Conservation (phyloP, 345 rosid genomes). For the Syzygium oleosum region DNA sequence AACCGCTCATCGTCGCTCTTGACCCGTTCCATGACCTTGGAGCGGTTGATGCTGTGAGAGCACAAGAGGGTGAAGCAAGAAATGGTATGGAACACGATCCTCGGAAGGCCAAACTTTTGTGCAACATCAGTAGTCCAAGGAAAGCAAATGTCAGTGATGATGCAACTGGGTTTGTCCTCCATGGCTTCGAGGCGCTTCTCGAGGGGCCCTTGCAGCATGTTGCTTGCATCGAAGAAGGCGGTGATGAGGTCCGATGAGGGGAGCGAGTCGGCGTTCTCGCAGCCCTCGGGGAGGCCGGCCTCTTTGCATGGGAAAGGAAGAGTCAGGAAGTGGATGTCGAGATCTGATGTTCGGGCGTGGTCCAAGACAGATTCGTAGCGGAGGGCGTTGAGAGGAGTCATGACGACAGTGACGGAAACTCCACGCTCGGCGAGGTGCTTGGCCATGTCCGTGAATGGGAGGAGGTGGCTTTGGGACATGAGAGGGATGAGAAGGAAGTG, state of each 20-base stretch:
- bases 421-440: slow-evolving; percentile 13
- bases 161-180: slow-evolving; percentile 9
- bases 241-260: slow-evolving; percentile 6
- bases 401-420: slow-evolving; percentile 9
- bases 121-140: slow-evolving; percentile 20
- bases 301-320: slow-evolving; percentile 12
- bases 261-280: slow-evolving; percentile 22
- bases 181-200: slow-evolving; percentile 1
- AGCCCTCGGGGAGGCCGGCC: slow-evolving; percentile 20
- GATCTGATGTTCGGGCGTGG: not conserved
- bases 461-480: slow-evolving; percentile 33
- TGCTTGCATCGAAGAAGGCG: slow-evolving; percentile 9
- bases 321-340: slow-evolving; percentile 3
- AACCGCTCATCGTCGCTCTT: slow-evolving; percentile 5
- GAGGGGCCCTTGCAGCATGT: slow-evolving; percentile 9
- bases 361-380: slow-evolving; percentile 4
- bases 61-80: slow-evolving; percentile 25
- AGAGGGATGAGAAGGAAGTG: slow-evolving; percentile 25
- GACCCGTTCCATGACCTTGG: not conserved
- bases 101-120: slow-evolving; percentile 9
- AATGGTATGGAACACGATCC: slow-evolving; percentile 17
- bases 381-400: slow-evolving; percentile 15
- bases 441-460: slow-evolving; percentile 31
- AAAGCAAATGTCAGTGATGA: slow-evolving; percentile 17
- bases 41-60: not conserved